Evolutionary conservation across 1,284 basidiomycete genomes (phyloP).

Genomic region (Mycena sp.): DNA sequence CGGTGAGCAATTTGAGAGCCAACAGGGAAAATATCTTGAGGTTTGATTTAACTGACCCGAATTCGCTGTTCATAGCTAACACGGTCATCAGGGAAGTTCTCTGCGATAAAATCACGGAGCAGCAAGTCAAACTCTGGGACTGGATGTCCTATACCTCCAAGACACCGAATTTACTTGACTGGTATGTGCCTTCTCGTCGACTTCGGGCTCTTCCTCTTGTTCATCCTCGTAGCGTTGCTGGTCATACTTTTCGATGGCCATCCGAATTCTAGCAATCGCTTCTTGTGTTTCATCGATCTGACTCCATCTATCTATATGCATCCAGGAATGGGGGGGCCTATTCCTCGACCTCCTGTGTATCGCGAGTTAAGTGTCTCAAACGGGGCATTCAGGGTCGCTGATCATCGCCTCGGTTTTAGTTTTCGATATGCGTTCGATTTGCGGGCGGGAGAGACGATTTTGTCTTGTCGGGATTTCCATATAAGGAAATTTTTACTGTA

Average conservation of each 20-base stretch:
- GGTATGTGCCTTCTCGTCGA: background rate
- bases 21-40: background rate
- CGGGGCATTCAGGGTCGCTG: too few species aligned
- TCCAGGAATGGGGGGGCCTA: too few species aligned
- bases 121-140: background rate
- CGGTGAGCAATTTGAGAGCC: background rate
- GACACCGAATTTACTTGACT: background rate
- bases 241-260: background rate
- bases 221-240: background rate
- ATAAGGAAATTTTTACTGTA: too few species aligned
- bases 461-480: too few species aligned
- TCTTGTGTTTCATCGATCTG: constrained; percentile 1
- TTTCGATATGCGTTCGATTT: too few species aligned
- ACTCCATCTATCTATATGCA: background rate
- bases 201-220: background rate
- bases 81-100: background rate
- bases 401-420: too few species aligned
- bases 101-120: background rate
- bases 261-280: background rate
- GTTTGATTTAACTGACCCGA: background rate
- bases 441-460: too few species aligned
- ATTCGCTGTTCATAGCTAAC: background rate
- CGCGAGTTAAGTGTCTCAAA: too few species aligned
- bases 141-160: constrained; percentile 1
- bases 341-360: too few species aligned